These are phyloP conservation scores for Pythium myriotylum DNA, from an alignment of 352 stramenopile species.

Conservation along the genomic window DNA sequence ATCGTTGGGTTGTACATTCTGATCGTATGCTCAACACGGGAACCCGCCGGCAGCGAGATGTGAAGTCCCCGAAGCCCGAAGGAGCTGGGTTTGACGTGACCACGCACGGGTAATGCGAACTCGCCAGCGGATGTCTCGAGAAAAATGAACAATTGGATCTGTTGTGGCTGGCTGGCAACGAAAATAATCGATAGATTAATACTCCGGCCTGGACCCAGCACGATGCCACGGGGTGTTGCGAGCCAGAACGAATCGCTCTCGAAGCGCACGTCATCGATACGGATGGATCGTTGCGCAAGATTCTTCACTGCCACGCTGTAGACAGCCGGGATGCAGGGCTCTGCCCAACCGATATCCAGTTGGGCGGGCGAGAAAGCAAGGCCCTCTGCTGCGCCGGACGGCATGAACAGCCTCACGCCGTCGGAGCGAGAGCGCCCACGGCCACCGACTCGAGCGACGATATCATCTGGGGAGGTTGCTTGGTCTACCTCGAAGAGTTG, in stretches of 20 bases:
- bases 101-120: constrained; percentile 44
- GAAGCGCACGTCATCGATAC: constrained; percentile 45
- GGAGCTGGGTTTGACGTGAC: constrained; percentile 34
- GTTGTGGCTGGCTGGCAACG: constrained; percentile 28
- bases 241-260: constrained; percentile 48
- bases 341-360: constrained; percentile 38
- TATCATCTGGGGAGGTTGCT: background rate
- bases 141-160: constrained; percentile 34
- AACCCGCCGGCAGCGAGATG: constrained; percentile 38
- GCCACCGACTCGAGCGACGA: constrained; percentile 15
- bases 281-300: constrained; percentile 28
- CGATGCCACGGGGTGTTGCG: constrained; percentile 33
- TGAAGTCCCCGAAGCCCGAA: constrained; percentile 34
- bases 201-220: constrained; percentile 37
- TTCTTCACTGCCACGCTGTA: constrained; percentile 47
- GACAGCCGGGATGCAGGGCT: constrained; percentile 38
- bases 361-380: constrained; percentile 41
- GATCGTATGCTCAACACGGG: constrained; percentile 36
- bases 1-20: constrained; percentile 47
- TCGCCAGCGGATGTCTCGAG: constrained; percentile 50
- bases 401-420: constrained; percentile 37
- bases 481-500: constrained; percentile 2
- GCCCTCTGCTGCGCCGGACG: too few relatives aligned
- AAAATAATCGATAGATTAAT: constrained; percentile 46
- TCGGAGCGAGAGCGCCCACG: constrained; percentile 25